Evolutionary conservation across 495 filamentous ascomycete species (phyloP), one percentile per base, ranked within the genome.

Genomic region (Aspergillus mulundensis): DNA sequence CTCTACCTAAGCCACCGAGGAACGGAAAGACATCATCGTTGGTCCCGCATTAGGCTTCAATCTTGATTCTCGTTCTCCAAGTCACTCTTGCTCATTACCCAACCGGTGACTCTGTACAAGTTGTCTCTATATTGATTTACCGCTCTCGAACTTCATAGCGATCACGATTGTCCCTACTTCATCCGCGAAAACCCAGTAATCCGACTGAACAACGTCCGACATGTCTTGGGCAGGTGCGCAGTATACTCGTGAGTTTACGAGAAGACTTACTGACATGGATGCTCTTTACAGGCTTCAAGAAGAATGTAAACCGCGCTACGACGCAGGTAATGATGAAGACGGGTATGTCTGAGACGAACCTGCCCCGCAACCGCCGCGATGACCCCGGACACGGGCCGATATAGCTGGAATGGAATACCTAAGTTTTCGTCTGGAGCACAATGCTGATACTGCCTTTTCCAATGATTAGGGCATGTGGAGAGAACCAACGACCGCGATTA

Each of bases 241-340:
- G 15, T 43, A 8, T 25, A 53, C 19, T 21, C n/a, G 28, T 25
- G 45, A n/a, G 18, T 10, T 14, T 19, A 41, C 24, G 44, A n/a
- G 36, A 41, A 16, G 14, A 30, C 25, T 48, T 39, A 12, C 50
- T 58, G 34, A 65, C 50, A 49, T 20, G 28, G 24, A 30, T 60
- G 30, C 7, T 28, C 19, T 38, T 16, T 54, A 42, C 63, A 95
- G 94, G 94, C 51, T 97, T 98, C 76, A 97, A 97, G 82, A 97
- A 97, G 71, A 95, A 93, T 82, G 91, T 96, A 79, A 94, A 94
- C 78, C 90, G 94, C 72, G 93, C 94, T 57, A 96, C 92, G 72
- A 97, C 95, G 70, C 93, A 96, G 86, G 93, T 97, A 53, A 97
- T 98, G 91, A 97, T 98, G 94, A 98, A 97, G 81, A 92, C 94